Evolutionary conservation across 2,329 filamentous ascomycete species (phyloP).

Genomic region (Shiraia sp.): DNA sequence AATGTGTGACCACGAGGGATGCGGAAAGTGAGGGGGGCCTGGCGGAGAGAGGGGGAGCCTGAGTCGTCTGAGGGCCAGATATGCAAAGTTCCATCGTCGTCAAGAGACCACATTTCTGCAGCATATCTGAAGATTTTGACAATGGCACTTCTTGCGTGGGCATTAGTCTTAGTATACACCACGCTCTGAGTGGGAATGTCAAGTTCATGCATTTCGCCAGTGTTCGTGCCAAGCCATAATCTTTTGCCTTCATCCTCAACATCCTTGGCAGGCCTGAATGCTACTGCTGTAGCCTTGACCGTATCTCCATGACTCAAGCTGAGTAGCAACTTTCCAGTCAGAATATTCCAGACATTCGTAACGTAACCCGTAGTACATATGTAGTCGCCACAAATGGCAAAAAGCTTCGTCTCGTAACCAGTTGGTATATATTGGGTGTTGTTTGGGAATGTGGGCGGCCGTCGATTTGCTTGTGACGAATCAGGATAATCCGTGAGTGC

Average conservation of each 20-base stretch:
- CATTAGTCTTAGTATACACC: slow-evolving; percentile 67
- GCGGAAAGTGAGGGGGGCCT: slow-evolving; percentile 75
- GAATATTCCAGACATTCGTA: slow-evolving; percentile 85
- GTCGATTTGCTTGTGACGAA: slow-evolving; percentile 78
- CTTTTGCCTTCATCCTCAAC: slow-evolving; percentile 79
- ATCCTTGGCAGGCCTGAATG: slow-evolving; percentile 80
- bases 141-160: slow-evolving; percentile 79
- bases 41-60: slow-evolving; percentile 73
- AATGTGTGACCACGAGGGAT: slow-evolving; percentile 82
- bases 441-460: slow-evolving; percentile 74
- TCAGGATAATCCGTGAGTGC: slow-evolving; percentile 75
- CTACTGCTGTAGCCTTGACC: slow-evolving; percentile 76
- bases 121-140: slow-evolving; percentile 83
- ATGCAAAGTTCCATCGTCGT: slow-evolving; percentile 83
- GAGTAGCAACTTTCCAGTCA: slow-evolving; percentile 79
- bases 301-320: slow-evolving; percentile 84
- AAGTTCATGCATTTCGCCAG: slow-evolving; percentile 86
- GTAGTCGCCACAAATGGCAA: slow-evolving; percentile 86
- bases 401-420: slow-evolving; percentile 82
- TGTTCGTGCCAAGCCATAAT: slow-evolving; percentile 88
- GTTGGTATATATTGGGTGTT: slow-evolving; percentile 77
- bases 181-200: slow-evolving; percentile 77
- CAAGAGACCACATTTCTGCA: slow-evolving; percentile 91
- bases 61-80: slow-evolving; percentile 84
- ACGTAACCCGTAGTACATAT: slow-evolving; percentile 85